These are phyloP conservation scores for Helminthosporium solani DNA, from an alignment of 2,329 filamentous ascomycete genomes.

Conservation along the genomic window DNA sequence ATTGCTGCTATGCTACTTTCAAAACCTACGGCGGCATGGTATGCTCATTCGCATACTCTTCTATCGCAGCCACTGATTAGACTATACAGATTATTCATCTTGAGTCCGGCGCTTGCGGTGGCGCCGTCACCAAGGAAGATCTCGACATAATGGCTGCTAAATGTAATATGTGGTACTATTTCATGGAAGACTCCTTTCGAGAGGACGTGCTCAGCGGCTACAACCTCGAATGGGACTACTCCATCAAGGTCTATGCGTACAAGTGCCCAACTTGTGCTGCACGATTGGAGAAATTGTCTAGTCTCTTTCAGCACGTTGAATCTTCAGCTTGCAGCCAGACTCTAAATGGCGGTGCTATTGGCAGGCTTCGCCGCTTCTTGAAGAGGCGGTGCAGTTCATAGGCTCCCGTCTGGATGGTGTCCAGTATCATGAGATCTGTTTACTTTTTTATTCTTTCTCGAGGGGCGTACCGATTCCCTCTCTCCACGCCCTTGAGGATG, in stretches of 20 bases:
- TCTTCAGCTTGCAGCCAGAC: slow-evolving; percentile 2
- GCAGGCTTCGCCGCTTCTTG: not conserved
- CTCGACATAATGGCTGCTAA: slow-evolving; percentile 16
- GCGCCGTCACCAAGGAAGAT: slow-evolving; percentile 2
- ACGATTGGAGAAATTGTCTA: slow-evolving; percentile 1
- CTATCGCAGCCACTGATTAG: not conserved
- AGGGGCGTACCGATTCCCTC: too few relatives aligned
- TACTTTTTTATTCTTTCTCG: too few relatives aligned
- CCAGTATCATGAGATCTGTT: too few relatives aligned
- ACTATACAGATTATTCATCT: slow-evolving; percentile 13
- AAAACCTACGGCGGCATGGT: slow-evolving; percentile 19
- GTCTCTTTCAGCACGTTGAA: slow-evolving; percentile 7
- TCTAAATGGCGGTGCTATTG: slow-evolving; percentile 3
- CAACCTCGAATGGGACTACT: not conserved
- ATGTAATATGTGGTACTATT: slow-evolving; percentile 13
- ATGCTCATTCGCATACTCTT: not conserved
- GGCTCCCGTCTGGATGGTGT: too few relatives aligned
- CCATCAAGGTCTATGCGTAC: slow-evolving; percentile 2
- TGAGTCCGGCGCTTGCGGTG: slow-evolving; percentile 11
- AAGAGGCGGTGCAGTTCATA: not conserved
- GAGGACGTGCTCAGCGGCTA: slow-evolving; percentile 5
- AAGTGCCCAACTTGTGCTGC: slow-evolving; percentile 4
- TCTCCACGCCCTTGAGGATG: too few relatives aligned
- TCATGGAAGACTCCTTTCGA: slow-evolving; percentile 13
- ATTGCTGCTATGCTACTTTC: slow-evolving; percentile 12